Evolutionary conservation across 78 protist genomes (phyloP), one percentile per base, ranked within the genome.

Genomic region (Tieghemostelium lacteum): DNA sequence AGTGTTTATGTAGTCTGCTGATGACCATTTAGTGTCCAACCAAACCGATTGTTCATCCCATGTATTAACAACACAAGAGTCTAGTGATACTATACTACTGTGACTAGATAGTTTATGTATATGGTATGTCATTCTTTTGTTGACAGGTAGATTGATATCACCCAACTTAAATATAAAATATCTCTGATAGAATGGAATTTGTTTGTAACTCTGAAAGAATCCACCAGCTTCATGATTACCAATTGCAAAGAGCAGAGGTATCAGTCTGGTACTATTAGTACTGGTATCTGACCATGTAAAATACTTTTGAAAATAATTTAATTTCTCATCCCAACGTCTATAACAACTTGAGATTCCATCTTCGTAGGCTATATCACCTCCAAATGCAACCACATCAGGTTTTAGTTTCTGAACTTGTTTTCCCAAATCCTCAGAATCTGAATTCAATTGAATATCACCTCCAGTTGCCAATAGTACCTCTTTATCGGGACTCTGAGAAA

Each of bases 181-280:
- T 17, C 26, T 37, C 7, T 69, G 36, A 69, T 66, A 83, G 55
- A 83, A 83, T 49, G 91, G 91, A 17, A 83, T 72, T 34, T 57
- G 63, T 26, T 34, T 29, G 17, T 33, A 14, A 2, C 78, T n/a
- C 58, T 83, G 91, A 58, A 69, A 83, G 71, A 69, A 69, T 28
- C 57, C 76, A 57, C 91, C 91, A 0, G 78, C 91, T 22, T 83
- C 91, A 60, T 83, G 91, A 45, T 83, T 83, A 14, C 91, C 91
- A 58, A 83, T 83, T 16, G 91, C 63, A 19, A 70, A 29, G 0
- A 83, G 26, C 22, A 70, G 26, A 10, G 77, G 77, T 22, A 17
- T 71, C 31, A 71, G 52, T 14, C 20, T 3, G 62, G 58, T 22
- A 62, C 6, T 49, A 55, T 72, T 55, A 34, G 42, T 12, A 45